phyloP scores from a whole-genome alignment of 2,329 filamentous ascomycete species.

The Claviceps capensis region DNA sequence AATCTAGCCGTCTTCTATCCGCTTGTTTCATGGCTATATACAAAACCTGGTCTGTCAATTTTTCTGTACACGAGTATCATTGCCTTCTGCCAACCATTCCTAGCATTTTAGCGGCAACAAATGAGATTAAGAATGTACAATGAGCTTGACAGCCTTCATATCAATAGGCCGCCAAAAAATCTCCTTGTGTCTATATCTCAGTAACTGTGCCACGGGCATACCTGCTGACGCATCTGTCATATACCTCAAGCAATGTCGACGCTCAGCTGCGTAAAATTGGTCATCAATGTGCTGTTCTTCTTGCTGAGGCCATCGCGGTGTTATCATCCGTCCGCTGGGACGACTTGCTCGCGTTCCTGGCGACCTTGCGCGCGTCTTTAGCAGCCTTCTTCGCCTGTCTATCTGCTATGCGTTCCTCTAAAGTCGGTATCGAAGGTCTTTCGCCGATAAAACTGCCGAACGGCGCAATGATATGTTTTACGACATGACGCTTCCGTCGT shows the following conservation, averaged over 20 bases:
- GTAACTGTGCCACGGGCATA: too few relatives aligned
- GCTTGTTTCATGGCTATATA: not conserved
- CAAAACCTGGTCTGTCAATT: not conserved
- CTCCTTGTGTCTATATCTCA: not conserved
- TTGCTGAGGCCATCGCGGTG: not conserved
- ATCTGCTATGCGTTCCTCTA: constrained; percentile 44
- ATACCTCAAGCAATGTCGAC: not conserved
- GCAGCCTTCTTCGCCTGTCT: constrained; percentile 39
- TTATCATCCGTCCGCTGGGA: constrained; percentile 15
- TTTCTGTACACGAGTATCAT: not conserved
- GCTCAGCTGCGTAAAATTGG: not conserved
- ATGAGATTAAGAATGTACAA: not conserved
- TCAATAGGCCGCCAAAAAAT: not conserved
- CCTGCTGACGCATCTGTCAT: not conserved
- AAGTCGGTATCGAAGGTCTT: constrained; percentile 50
- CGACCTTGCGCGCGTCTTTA: constrained; percentile 41
- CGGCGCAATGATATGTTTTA: constrained; percentile 62
- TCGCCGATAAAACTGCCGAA: constrained; percentile 47
- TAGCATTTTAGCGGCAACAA: not conserved
- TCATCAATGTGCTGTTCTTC: not conserved
- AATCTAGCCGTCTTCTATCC: not conserved
- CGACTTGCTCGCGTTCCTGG: constrained; percentile 42
- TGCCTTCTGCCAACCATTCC: too few relatives aligned
- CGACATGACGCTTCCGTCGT: constrained; percentile 57
- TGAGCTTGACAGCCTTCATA: too few relatives aligned